A percentile compares a stretch with the other conserved stretches of the same genome.
Evolutionary conservation across 78 protist species (phyloP).

Genomic region (Dictyostelium brefeldianum): DNA sequence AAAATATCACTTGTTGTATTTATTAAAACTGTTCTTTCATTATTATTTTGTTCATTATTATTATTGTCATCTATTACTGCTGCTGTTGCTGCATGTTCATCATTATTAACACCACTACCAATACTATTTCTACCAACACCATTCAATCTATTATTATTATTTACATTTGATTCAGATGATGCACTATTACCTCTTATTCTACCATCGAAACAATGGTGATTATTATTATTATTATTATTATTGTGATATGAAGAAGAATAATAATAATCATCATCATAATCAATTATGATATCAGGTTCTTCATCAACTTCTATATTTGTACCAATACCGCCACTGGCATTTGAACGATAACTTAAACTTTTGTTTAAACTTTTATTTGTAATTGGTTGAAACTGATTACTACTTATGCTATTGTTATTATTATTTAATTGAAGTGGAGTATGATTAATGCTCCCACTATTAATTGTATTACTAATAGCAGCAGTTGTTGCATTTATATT

Average conservation of each 20-base stretch:
- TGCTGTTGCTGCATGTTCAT: too few relatives aligned
- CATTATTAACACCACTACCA: background rate
- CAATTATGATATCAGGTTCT: constrained; percentile 11
- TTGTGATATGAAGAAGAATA: background rate
- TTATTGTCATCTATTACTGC: background rate
- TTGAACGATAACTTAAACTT: constrained; percentile 10
- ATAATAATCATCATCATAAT: constrained; percentile 3
- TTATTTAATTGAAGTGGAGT: background rate
- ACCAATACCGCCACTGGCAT: background rate
- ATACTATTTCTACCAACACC: background rate
- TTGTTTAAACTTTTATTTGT: background rate
- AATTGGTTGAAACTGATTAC: background rate
- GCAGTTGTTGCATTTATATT: background rate
- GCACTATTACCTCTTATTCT: background rate
- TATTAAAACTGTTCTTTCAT: constrained; percentile 1
- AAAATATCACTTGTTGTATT: background rate
- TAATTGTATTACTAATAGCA: background rate
- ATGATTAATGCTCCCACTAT: background rate
- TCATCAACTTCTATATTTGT: background rate
- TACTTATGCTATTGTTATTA: background rate
- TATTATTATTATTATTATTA: too few relatives aligned
- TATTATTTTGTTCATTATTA: background rate
- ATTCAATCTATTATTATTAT: constrained; percentile 1
- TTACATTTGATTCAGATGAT: constrained; percentile 2
- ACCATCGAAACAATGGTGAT: background rate